Percentiles rank a stretch among this genome's conserved stretches.
phyloP scores from a whole-genome alignment of 768 basidiomycete genomes.

The Hygrocybe punicea region DNA sequence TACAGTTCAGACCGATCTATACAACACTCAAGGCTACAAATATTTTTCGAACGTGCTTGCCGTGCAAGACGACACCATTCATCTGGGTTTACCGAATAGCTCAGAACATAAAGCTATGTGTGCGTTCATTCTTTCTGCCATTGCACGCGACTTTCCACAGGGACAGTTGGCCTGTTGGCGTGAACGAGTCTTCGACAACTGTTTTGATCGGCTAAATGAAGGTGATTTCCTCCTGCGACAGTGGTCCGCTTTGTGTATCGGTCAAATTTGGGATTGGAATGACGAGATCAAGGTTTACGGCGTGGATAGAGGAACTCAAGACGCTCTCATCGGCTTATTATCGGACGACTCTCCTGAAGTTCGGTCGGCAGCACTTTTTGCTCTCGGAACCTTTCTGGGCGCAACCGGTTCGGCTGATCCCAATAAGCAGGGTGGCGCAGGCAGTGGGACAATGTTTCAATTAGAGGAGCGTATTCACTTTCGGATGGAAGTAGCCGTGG shows the following conservation, averaged over 20 bases:
- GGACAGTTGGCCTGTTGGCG: conserved; percentile 85
- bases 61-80: conserved; percentile 51
- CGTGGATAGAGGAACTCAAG: conserved; percentile 74
- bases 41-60: conserved; percentile 81
- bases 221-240: conserved; percentile 90
- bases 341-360: conserved; percentile 92
- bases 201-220: conserved; percentile 80
- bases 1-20: conserved; percentile 85
- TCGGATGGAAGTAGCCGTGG: conserved; percentile 87
- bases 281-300: conserved; percentile 88
- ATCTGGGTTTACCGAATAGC: conserved; percentile 75
- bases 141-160: conserved; percentile 82
- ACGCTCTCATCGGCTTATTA: conserved; percentile 73
- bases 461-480: conserved; percentile 77
- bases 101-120: conserved; percentile 99
- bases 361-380: conserved; percentile 84
- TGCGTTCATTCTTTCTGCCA: conserved; percentile 88
- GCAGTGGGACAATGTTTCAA: conserved; percentile 76
- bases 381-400: conserved; percentile 90
- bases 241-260: conserved; percentile 92
- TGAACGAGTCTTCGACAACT: conserved; percentile 81
- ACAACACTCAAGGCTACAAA: conserved; percentile 76
- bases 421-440: conserved; percentile 72
- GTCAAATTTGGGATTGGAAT: conserved; percentile 89
- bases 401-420: conserved; percentile 74